Base-by-base conservation (phyloP, 305 asterid genomes). In the Fraxinus albicans region DNA sequence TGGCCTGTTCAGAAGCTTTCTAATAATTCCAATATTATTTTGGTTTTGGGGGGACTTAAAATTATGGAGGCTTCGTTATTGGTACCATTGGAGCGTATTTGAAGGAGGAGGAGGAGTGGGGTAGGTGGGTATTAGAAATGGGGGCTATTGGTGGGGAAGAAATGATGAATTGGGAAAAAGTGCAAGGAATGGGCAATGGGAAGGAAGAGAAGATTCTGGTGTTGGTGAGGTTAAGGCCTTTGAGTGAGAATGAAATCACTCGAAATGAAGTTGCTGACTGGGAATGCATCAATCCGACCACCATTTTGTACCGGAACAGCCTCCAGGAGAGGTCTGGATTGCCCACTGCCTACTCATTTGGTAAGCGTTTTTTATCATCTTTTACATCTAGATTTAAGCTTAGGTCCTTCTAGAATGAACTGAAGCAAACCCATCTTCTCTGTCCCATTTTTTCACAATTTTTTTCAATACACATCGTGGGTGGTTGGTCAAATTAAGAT, bases 291-390 rank as follows among this genome's bases (percentile, higher is more conserved):
- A 94, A 96, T 74, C 89, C 97, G 4, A 90, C 94, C 84, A 92
- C 98, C 80, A 88, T 94, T 88, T 89, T 96, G 91, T 96, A 92
- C 88, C 88, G 98, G 85, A 91, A 97, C 87, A 94, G 98, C 89
- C 97, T 95, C 67, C 97, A 90, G 88, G 99, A 97, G 87, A 89
- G 98, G 80, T 93, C 99, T 80, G 97, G 97, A 73, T 92, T 93
- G 67, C 99, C 99, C 1, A 90, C 95, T 15, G 94, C 92, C 58
- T 94, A 93, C 85, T 84, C 99, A 79, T 92, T 93, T 88, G 99
- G 99, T 96, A 91, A 89, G 90, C 77, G 36, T 35, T 85, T n/a
- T 21, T 25, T 21, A 19, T 76, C 67, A 29, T 79, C 78, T 63
- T 79, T 50, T 80, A 21, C 74, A 67, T 77, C 38, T 79, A 35